Evolutionary conservation across 2,329 filamentous ascomycete genomes (phyloP).

Genomic region (Thelonectria olida): DNA sequence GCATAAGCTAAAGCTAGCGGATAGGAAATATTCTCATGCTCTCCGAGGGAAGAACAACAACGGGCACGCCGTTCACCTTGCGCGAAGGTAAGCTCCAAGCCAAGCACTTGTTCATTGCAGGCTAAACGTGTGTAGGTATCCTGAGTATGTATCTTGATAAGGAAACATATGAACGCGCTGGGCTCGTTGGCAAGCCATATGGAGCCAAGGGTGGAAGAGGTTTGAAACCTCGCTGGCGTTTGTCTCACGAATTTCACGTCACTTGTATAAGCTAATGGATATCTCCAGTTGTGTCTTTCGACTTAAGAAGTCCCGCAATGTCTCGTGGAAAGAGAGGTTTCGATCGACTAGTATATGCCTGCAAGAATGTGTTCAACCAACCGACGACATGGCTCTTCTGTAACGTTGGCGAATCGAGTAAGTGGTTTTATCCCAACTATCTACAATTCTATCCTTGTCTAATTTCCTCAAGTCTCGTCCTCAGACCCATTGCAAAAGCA

Average conservation of each 20-base stretch:
- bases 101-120: not conserved
- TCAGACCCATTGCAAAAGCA: conserved; percentile 60
- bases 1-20: not conserved
- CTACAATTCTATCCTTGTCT: conserved; percentile 20
- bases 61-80: conserved; percentile 78
- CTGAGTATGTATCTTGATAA: conserved; percentile 82
- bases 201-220: conserved; percentile 66
- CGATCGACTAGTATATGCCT: conserved; percentile 79
- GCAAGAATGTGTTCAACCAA: conserved; percentile 76
- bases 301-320: conserved; percentile 81
- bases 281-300: conserved; percentile 74
- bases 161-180: conserved; percentile 83
- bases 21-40: conserved; percentile 84
- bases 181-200: conserved; percentile 77
- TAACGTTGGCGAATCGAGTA: conserved; percentile 58
- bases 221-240: conserved; percentile 79
- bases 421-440: conserved; percentile 6
- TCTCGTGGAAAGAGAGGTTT: conserved; percentile 85
- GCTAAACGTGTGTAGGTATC: conserved; percentile 58
- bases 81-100: conserved; percentile 64
- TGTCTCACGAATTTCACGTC: conserved; percentile 33
- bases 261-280: conserved; percentile 36
- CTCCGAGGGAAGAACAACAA: conserved; percentile 76
- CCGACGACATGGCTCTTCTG: conserved; percentile 82
- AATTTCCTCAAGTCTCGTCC: conserved; percentile 51